Evolutionary conservation across 768 basidiomycete genomes (phyloP), one percentile per base, ranked within the genome.

Genomic region (Podaxis sp.): DNA sequence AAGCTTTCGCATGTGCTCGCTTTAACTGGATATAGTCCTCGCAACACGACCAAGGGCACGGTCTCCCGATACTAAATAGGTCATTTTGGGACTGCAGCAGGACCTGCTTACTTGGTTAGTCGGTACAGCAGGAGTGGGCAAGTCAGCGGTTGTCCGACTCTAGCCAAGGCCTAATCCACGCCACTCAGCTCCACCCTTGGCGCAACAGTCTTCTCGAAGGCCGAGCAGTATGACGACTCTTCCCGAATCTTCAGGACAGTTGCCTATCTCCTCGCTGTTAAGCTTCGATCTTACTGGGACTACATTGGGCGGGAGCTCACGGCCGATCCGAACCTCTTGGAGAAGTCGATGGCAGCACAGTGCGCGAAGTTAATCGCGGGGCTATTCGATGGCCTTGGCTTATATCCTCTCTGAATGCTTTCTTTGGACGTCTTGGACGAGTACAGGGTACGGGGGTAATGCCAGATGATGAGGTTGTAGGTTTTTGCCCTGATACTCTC

Each of bases 331-430:
- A 40, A 51, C 19, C 25, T 64, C 9, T 58, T 55, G 11, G 22
- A 43, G 33, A 66, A 64, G 40, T 63, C 54, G 12, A 25, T 59
- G 4, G 12, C 15, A 2, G 43, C 47, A 2, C 70, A 71, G 43
- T n/a, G 8, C 8, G 8, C 9, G 33, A 33, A 33, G 33, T 33
- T 9, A 33, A 33, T 33, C 33, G 8, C 9, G 33, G 33, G 2
- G 33, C 33, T 9, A 33, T 1, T 33, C 33, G 8, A 33, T 33
- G 33, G 8, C 8, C 33, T 33, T 33, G 33, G 33, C 1, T 33
- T 33, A 33, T 33, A 33, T 33, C 33, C 9, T 33, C 33, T 33
- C 33, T 33, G 8, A 33, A 9, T 33, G 8, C 2, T 33, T 3
- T 33, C 33, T 33, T 33, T 9, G 33, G 33, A 33, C 2, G 33